Base-by-base conservation (phyloP, 2,329 filamentous ascomycete species). In the Daldinia sp. region DNA sequence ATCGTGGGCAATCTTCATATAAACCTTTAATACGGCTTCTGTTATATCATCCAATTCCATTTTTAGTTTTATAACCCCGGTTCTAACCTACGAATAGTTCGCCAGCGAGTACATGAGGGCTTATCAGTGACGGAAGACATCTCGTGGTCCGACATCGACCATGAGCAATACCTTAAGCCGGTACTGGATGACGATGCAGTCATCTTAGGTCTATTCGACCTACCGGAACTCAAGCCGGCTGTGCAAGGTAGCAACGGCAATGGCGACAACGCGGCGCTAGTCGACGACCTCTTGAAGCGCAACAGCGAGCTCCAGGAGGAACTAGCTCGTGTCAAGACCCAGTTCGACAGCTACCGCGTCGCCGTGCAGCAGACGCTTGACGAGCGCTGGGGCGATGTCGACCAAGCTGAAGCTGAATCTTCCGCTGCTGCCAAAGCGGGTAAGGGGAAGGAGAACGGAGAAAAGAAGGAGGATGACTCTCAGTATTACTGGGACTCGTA, bases 131-230 rank as follows among this genome's bases (percentile, higher is more conserved):
- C 88, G 0, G 84, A 87, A 65, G 81, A 90, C 48, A 89, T 93
- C 65, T 84, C 88, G 2, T 82, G 83, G 39, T 82, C 84, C 1
- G 84, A 89, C 28, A 89, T 98, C 69, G 85, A 89, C n/a, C 88
- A 93, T 68, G 95, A 98, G 71, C 86, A 87, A 71, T 97, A 90
- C 76, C 84, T 99, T 65, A 92, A 92, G 77, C 96, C 96, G 0
- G 90, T 94, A 3, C 82, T 99, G 6, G 91, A 96, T 65, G 93
- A 98, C 73, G 96, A 99, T 78, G 92, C 94, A 3, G 83, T 98
- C 60, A 88, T 99, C 35, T 94, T 97, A 77, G 92, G 88, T 63
- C 84, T 99, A 20, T 95, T 97, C 71, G 96, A 98, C 69, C 83
- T 97, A 18, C 84, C 86, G 9, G 81, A 84, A 41, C 79, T 84